phyloP scores from a whole-genome alignment of 805 yeast genomes.

The Ogataea thermomethanolica region DNA sequence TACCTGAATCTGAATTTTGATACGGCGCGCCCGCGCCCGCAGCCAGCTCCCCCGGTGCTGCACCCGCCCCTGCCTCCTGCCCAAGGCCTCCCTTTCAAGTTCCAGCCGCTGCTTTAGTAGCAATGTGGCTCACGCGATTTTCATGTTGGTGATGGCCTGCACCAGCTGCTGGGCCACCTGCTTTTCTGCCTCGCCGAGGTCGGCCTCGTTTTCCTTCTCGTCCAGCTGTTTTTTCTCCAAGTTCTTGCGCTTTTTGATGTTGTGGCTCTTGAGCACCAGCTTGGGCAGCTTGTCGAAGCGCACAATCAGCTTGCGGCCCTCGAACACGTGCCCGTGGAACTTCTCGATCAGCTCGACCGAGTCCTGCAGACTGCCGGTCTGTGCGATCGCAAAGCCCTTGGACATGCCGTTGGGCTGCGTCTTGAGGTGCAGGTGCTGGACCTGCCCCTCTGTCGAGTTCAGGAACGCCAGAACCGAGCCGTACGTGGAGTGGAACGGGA shows the following conservation, averaged over 20 bases:
- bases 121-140: constrained; percentile 9
- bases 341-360: constrained; percentile 46
- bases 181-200: constrained; percentile 15
- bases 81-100: constrained; percentile 24
- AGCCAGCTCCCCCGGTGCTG: constrained; percentile 8
- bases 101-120: constrained; percentile 28
- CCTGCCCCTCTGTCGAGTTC: constrained; percentile 10
- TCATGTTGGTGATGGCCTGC: constrained; percentile 20
- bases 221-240: constrained; percentile 11
- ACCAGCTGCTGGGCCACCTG: constrained; percentile 28
- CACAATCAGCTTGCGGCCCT: constrained; percentile 59
- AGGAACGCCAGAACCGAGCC: constrained; percentile 15
- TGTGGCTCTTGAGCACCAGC: constrained; percentile 28
- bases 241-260: constrained; percentile 20
- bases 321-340: constrained; percentile 52
- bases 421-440: constrained; percentile 29
- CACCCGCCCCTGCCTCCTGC: constrained; percentile 11
- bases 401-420: constrained; percentile 39
- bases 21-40: constrained; percentile 12
- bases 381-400: constrained; percentile 66
- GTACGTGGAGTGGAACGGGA: constrained; percentile 41
- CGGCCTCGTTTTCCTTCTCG: constrained; percentile 8
- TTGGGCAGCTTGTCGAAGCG: constrained; percentile 55
- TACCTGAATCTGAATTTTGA: constrained; percentile 29
- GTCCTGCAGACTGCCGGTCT: constrained; percentile 43